Evolutionary conservation across 192 early-diverging fungal genomes (phyloP), one percentile per base, ranked within the genome.

Genomic region (Coemansia sp.): DNA sequence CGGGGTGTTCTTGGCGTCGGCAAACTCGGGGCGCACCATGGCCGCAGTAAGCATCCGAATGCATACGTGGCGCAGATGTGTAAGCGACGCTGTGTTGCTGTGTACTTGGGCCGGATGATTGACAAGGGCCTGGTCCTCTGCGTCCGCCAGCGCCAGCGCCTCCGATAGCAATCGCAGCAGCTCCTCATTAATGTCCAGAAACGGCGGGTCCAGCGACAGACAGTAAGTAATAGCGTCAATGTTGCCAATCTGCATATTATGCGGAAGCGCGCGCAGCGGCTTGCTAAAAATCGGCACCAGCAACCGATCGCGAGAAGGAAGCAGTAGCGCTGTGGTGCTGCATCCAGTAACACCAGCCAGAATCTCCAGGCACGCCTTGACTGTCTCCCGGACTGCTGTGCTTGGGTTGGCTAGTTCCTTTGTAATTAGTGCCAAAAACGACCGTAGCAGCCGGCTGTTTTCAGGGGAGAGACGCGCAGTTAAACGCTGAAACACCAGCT

Each of bases 171-270:
- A 68, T 14, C 95, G 84, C 29, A 93, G 83, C 22, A 99, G 86
- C 73, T 98, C 94, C 25, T 98, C 96, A 55, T 89, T 95, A 70
- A 97, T 95, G 54, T 87, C 85, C 21, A 98, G 72, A 59, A 98
- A 86, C 3, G 94, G 90, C 54, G 96, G 95, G 19, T 88, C 82
- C 29, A 98, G 76, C 0, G 90, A 86, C 51, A 99, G 78, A 63
- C 95, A 98, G 75, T 96, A 98, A 0, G 95, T 97, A 56, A 99
- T 95, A 4, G 96, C 96, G 65, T 99, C 98, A 63, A 97, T 98
- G 70, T 97, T 89, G 17, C 96, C 98, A 31, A 99, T 99, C 74
- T 98, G 98, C 90, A 97, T 93, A 52, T 92, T 87, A 75, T 94
- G 91, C 0, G 98, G 94, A 27, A 98, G 84, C 0, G 96, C 95